These are phyloP conservation scores for Tulasnella sp. DNA, from an alignment of 768 basidiomycete genomes.

Conservation along the genomic window DNA sequence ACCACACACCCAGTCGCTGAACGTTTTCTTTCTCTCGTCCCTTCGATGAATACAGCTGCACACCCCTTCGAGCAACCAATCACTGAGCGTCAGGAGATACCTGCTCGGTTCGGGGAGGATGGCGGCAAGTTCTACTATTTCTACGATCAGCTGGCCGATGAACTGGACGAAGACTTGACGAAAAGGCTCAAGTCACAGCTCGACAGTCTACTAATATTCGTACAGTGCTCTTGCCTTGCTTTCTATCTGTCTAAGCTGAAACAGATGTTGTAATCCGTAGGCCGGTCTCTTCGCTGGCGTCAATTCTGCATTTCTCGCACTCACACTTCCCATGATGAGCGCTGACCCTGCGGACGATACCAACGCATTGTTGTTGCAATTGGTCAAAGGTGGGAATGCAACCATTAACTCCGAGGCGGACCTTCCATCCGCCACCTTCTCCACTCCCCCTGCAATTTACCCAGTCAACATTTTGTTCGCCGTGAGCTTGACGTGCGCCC, in stretches of 20 bases:
- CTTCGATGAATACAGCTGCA: neutral
- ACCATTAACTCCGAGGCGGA: neutral
- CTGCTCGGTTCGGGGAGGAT: neutral
- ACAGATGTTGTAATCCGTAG: neutral
- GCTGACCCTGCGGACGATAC: neutral
- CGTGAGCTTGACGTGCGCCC: neutral
- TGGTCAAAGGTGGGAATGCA: neutral
- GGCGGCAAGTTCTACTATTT: neutral
- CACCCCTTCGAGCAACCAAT: neutral
- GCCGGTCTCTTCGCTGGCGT: conserved; percentile 3
- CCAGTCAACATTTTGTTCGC: neutral
- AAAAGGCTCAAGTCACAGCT: neutral
- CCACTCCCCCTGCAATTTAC: neutral
- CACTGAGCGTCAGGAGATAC: neutral
- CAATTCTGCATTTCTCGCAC: conserved; percentile 3
- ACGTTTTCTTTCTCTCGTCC: no score
- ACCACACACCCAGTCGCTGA: no score
- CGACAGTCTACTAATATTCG: neutral
- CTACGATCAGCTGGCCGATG: neutral
- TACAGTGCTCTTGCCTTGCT: neutral
- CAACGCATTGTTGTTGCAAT: neutral
- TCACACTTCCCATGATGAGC: conserved; percentile 11
- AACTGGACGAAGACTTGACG: neutral
- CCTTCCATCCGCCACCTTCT: neutral
- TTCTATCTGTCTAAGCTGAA: neutral